These are phyloP conservation scores for Phytophthora pistaciae DNA, from an alignment of 352 stramenopile genomes.

Conservation along the genomic window DNA sequence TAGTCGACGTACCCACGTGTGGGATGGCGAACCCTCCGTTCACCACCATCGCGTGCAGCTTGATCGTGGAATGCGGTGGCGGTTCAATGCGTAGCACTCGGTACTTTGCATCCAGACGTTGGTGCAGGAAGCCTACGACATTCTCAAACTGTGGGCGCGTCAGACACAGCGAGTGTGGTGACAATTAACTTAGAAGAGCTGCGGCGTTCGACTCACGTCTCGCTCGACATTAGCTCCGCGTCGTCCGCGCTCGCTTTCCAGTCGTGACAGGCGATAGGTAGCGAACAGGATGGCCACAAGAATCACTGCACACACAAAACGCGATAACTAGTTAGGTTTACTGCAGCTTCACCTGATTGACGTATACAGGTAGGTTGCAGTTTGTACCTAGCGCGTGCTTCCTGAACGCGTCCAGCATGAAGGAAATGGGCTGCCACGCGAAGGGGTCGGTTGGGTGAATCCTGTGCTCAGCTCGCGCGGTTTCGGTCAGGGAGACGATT, in stretches of 20 bases:
- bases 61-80: slow-evolving; percentile 16
- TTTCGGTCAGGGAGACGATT: background rate
- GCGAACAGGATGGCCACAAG: slow-evolving; percentile 64
- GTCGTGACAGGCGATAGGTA: slow-evolving; percentile 64
- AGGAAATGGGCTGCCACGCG: background rate
- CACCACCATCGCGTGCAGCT: slow-evolving; percentile 59
- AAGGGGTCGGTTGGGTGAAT: background rate
- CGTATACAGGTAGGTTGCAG: background rate
- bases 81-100: slow-evolving; percentile 57
- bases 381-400: slow-evolving; percentile 51
- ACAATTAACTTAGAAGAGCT: too few species aligned
- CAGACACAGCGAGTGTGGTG: background rate
- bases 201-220: slow-evolving; percentile 33
- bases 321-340: background rate
- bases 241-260: slow-evolving; percentile 55
- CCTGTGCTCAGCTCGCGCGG: background rate
- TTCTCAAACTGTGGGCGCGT: slow-evolving; percentile 56
- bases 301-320: slow-evolving; percentile 47
- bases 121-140: slow-evolving; percentile 50
- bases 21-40: slow-evolving; percentile 60
- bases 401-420: slow-evolving; percentile 38
- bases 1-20: slow-evolving; percentile 52
- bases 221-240: slow-evolving; percentile 43
- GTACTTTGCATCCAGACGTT: slow-evolving; percentile 56
- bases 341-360: background rate